These are phyloP conservation scores for Phytophthora quininea DNA, from an alignment of 352 stramenopile species.

Conservation along the genomic window DNA sequence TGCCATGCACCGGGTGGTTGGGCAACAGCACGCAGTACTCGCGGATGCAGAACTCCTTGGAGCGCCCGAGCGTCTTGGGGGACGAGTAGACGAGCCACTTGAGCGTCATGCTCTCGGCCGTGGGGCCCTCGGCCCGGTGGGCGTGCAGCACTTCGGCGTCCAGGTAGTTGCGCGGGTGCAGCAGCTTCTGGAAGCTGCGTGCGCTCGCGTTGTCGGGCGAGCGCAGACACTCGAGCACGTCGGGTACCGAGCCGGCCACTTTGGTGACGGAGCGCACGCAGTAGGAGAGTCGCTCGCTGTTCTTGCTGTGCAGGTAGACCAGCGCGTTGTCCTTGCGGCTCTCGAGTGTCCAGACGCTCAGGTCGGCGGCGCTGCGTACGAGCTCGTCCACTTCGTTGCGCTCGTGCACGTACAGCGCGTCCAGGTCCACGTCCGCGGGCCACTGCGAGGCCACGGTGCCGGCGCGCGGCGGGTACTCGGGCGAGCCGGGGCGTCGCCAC, in stretches of 20 bases:
- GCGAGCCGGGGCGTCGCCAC: constrained; percentile 23
- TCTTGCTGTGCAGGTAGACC: constrained; percentile 86
- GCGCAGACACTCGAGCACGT: constrained; percentile 83
- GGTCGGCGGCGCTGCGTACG: constrained; percentile 64
- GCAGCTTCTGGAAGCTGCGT: constrained; percentile 71
- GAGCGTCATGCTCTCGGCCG: constrained; percentile 72
- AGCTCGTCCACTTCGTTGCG: constrained; percentile 74
- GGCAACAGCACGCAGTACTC: constrained; percentile 78
- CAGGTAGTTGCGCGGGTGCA: constrained; percentile 78
- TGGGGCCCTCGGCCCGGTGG: constrained; percentile 36
- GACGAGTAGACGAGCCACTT: constrained; percentile 87
- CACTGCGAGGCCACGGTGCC: constrained; percentile 50
- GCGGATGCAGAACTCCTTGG: constrained; percentile 84
- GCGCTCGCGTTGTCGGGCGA: constrained; percentile 63
- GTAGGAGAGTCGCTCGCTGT: constrained; percentile 80
- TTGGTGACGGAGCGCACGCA: constrained; percentile 74
- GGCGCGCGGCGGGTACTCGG: constrained; percentile 26
- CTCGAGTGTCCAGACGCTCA: constrained; percentile 82
- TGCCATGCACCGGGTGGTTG: constrained; percentile 63
- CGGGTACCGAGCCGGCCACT: constrained; percentile 66
- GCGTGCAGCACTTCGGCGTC: constrained; percentile 82
- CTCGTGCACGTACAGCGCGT: constrained; percentile 77
- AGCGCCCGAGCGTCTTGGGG: constrained; percentile 74
- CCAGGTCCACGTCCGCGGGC: constrained; percentile 78
- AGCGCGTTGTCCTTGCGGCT: constrained; percentile 62